Base-by-base conservation (phyloP, 139 green algal species). In the Zygnema cylindricum region DNA sequence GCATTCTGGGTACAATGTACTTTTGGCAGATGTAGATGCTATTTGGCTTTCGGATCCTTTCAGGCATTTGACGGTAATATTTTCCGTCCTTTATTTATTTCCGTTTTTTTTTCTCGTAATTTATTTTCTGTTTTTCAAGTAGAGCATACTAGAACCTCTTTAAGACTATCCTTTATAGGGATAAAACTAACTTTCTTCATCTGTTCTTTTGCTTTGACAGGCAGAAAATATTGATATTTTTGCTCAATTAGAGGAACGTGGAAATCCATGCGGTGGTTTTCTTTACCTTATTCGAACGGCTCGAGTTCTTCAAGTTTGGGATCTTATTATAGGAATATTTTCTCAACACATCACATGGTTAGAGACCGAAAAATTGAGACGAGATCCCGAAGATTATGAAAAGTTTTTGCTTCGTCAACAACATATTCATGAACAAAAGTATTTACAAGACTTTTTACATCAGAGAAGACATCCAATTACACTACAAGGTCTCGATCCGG, bases 401-500 rank as follows among this genome's bases (percentile, higher is more conserved):
- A 23, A 36, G 39, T 86, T 86, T 69, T 43, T 86, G n/a, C 11
- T 36, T 35, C 1, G 21, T 2, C 78, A 86, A 54, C 43, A 87
- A 54, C 81, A 88, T 69, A 82, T 35, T 49, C 57, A 88, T 35
- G 83, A 88, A 69, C 83, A 88, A 76, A 85, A 84, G 0, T 88
- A 78, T 2, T 54, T 88, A 38, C 69, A 57, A 22, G 57, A 88
- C 25, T 35, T 84, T 22, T 69, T 88, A 36, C 25, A 43, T 57
- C 36, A 82, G 2, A 22, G 38, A 33, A 85, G 40, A 7, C 40
- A 43, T 0, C 36, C 30, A 38, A 69, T 87, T 69, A 39, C 42
- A n/a, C 42, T 87, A 54, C 25, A 30, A 16, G 81, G 81, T 43
- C 69, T 88, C 42, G 83, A 88, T 36, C 83, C 69, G 69, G 23